A percentile compares a stretch with the other conserved stretches of the same genome.
Evolutionary conservation across 345 rosid species (phyloP).

Genomic region (Cochlearia excelsa): DNA sequence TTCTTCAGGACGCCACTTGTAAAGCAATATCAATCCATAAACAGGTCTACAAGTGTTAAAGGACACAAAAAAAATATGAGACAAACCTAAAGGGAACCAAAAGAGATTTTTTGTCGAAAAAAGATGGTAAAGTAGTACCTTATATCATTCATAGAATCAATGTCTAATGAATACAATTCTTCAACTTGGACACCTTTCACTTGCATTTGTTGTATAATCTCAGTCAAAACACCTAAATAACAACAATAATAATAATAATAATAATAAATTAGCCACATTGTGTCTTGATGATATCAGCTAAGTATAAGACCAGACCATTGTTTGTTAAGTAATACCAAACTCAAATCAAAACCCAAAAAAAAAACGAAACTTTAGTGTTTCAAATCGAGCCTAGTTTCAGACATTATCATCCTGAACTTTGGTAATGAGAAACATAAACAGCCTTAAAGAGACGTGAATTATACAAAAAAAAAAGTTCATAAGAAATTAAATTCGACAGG

Average conservation of each 20-base stretch:
- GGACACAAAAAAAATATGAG: not conserved
- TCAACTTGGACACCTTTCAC: slow-evolving; percentile 40
- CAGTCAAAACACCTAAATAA: slow-evolving; percentile 35
- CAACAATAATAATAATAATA: not conserved
- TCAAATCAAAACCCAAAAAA: not conserved
- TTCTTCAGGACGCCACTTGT: slow-evolving; percentile 43
- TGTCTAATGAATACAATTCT: slow-evolving; percentile 35
- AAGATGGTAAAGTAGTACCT: slow-evolving; percentile 14
- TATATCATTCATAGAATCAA: slow-evolving; percentile 23
- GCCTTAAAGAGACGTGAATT: not conserved
- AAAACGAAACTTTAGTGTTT: not conserved
- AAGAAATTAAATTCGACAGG: not conserved
- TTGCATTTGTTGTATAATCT: slow-evolving; percentile 40
- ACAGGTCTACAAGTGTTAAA: slow-evolving; percentile 33
- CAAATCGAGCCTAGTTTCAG: no score
- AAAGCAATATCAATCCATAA: slow-evolving; percentile 37
- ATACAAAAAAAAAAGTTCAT: not conserved
- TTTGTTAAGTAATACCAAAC: no score
- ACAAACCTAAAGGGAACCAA: not conserved
- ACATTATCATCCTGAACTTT: no score
- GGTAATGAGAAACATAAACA: not conserved
- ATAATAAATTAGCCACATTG: no score
- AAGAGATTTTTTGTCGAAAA: not conserved
- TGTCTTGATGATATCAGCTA: no score
- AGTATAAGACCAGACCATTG: no score